Conservation (phyloP, 2,329 filamentous ascomycete species). For the Trichoderma sp. region DNA sequence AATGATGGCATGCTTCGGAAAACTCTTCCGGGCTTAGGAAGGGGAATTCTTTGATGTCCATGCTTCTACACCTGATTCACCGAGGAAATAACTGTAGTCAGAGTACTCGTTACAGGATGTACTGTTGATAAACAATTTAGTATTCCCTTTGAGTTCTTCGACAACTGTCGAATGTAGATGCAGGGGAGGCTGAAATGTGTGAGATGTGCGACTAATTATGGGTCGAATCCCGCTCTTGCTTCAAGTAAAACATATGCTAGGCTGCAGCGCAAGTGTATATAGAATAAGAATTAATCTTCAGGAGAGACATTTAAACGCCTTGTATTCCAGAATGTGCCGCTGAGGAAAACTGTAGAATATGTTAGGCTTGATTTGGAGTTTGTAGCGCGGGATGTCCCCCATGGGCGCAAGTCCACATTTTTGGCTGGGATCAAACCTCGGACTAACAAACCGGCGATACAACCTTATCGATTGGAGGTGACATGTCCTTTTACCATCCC, state of each 20-base stretch:
- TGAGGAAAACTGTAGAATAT: not conserved
- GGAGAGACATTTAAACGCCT: not conserved
- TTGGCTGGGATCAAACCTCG: not conserved
- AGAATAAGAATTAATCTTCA: not conserved
- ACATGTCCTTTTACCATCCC: slow-evolving; percentile 20
- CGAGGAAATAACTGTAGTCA: not conserved
- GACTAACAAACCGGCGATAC: not conserved
- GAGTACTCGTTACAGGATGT: not conserved
- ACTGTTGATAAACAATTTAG: not conserved
- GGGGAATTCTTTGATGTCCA: slow-evolving; percentile 59
- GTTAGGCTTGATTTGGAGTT: not conserved
- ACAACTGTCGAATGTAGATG: not conserved
- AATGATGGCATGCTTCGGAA: slow-evolving; percentile 61
- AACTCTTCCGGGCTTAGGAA: slow-evolving; percentile 64
- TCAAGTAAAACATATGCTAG: not conserved
- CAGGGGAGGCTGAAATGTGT: not conserved
- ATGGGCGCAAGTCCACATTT: not conserved
- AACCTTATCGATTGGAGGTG: slow-evolving; percentile 22
- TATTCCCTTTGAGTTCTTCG: not conserved
- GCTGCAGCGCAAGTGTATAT: not conserved
- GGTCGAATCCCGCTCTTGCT: not conserved
- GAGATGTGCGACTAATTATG: not conserved
- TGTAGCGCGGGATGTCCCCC: not conserved
- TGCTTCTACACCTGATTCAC: slow-evolving; percentile 21
- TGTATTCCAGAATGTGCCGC: not conserved